These are phyloP conservation scores for Lentinus tigrinus DNA, from an alignment of 768 basidiomycete species.

Conservation along the genomic window DNA sequence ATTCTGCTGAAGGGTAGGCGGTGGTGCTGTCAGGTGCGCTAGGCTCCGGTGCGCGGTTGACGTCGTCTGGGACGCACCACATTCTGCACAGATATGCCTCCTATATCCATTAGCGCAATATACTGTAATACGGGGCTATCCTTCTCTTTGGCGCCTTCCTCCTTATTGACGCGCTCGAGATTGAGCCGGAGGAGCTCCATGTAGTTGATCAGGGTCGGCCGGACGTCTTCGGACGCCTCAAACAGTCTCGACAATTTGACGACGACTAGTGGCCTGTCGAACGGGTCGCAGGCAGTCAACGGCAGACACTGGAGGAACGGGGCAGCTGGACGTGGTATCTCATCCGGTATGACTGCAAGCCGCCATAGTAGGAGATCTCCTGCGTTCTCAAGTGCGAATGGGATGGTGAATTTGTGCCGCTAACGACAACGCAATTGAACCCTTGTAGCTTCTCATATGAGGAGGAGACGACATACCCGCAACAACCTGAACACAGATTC, in stretches of 20 bases:
- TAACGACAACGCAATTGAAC: slow-evolving; percentile 24
- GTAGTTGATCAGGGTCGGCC: slow-evolving; percentile 44
- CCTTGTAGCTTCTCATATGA: not conserved
- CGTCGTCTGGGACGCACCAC: slow-evolving; percentile 42
- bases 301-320: slow-evolving; percentile 54
- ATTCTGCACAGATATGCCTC: slow-evolving; percentile 51
- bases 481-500: slow-evolving; percentile 42
- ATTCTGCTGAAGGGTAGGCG: slow-evolving; percentile 42
- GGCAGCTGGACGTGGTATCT: slow-evolving; percentile 38
- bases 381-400: slow-evolving; percentile 60
- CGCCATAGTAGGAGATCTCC: slow-evolving; percentile 60
- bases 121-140: slow-evolving; percentile 56
- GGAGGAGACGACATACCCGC: slow-evolving; percentile 43
- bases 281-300: slow-evolving; percentile 50
- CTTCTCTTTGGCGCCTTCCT: slow-evolving; percentile 20
- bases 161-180: slow-evolving; percentile 48
- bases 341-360: slow-evolving; percentile 40
- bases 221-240: slow-evolving; percentile 37
- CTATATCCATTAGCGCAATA: slow-evolving; percentile 64
- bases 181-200: slow-evolving; percentile 58
- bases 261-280: slow-evolving; percentile 64
- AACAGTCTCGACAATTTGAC: slow-evolving; percentile 46
- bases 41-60: slow-evolving; percentile 9
- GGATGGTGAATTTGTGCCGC: slow-evolving; percentile 66
- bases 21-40: slow-evolving; percentile 7